These are phyloP conservation scores for Komagataella pastoris DNA, from an alignment of 805 yeast species.

Conservation along the genomic window DNA sequence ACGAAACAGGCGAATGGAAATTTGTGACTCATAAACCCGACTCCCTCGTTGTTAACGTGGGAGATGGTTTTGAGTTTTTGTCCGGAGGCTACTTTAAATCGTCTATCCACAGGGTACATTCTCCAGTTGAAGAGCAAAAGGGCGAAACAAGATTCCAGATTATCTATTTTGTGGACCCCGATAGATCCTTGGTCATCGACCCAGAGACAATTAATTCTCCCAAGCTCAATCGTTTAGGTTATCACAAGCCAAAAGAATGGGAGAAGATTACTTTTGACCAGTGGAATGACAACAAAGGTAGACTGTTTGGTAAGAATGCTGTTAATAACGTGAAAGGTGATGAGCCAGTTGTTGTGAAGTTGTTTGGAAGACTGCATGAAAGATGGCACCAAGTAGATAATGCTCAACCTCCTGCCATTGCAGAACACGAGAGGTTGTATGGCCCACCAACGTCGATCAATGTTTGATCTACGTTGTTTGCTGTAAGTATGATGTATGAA, in stretches of 20 bases:
- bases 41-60: constrained; percentile 26
- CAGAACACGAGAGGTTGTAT: background rate
- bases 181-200: constrained; percentile 21
- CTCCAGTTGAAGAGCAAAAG: constrained; percentile 29
- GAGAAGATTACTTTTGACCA: constrained; percentile 22
- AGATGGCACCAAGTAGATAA: constrained; percentile 26
- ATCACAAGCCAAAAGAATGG: constrained; percentile 17
- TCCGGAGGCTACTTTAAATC: constrained; percentile 34
- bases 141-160: constrained; percentile 22
- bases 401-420: background rate
- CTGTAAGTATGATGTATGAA: background rate
- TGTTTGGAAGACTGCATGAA: constrained; percentile 28
- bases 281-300: constrained; percentile 35
- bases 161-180: constrained; percentile 29
- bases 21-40: constrained; percentile 25
- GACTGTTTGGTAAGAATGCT: constrained; percentile 26
- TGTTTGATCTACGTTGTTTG: background rate
- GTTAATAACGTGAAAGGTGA: constrained; percentile 21
- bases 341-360: constrained; percentile 22
- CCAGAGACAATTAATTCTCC: constrained; percentile 27
- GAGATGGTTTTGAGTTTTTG: constrained; percentile 26
- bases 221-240: constrained; percentile 20
- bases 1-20: constrained; percentile 22
- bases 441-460: background rate
- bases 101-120: constrained; percentile 32